Base-by-base conservation (phyloP, 257 asterid species). In the Plantago major region DNA sequence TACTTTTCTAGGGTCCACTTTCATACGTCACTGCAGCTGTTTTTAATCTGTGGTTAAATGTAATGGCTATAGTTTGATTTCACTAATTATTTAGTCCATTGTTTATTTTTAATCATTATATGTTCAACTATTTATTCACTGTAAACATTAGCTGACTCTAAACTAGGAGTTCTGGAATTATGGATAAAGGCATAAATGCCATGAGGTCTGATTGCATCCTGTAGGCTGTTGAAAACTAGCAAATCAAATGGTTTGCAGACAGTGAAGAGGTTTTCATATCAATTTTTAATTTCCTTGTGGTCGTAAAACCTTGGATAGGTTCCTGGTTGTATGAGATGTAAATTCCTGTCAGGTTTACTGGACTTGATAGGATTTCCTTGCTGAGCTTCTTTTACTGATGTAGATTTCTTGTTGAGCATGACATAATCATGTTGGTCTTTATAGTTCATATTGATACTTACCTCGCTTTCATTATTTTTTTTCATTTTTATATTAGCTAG, bases 321-420 rank as follows among this genome's bases (percentile, higher is more conserved):
- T 33, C 8, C 40, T 33, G 8, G 5, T 33, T 33, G 8, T 33
- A 33, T 33, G 40, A 7, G 16, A 46, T 42, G 65, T 53, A 58
- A 45, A 28, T 52, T 50, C 46, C 60, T 18, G 48, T 53, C 33
- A 28, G 38, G 47, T 68, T 67, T 10, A 40, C 46, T 45, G 26
- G n/a, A 44, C 16, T 40, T 44, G 52, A 60, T 18, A 44, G 15
- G 12, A 26, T 53, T 19, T 53, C 13, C 9, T 26, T 22, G 28
- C 33, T 28, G 10, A 11, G 58, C 42, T 11, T 12, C 14, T 53
- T 40, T 53, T 12, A 28, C 42, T 53, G 42, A 53, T 53, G 55
- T 52, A 19, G 26, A 48, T 48, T 52, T 11, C 40, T 37, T 49
- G 22, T 16, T 17, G 26, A 53, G 58, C 58, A 53, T 53, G 42